Base-by-base conservation (phyloP, 495 filamentous ascomycete genomes). In the Trichoderma parareesei region DNA sequence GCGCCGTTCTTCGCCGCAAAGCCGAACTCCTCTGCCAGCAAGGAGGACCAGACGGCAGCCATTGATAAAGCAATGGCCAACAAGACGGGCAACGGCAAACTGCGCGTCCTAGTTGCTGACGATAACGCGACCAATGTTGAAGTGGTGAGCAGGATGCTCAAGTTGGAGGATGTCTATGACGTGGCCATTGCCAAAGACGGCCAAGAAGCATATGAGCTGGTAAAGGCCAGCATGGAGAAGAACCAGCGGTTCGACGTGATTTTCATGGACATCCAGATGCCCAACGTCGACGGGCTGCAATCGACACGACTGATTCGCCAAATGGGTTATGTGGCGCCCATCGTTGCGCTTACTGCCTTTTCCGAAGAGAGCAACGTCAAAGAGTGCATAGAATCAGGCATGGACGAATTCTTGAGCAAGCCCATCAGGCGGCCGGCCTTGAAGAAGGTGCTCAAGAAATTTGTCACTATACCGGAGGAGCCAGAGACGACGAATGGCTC, bases 231-330 rank as follows among this genome's bases (percentile, higher is more conserved):
- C 66, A 92, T 96, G 89, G 85, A 88, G 42, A 81, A 84, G 38
- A 81, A 84, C 63, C 79, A 82, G 55, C 81, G 82, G 38, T 96
- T 92, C 71, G 87, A 93, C 67, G 77, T 96, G 14, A 94, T 96
- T 57, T 93, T 96, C 72, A 96, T 96, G 92, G 92, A 96, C 73
- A 90, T 96, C 57, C 80, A 93, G 80, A 97, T 97, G 93, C 93
- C 93, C 18, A 93, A 93, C 70, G 82, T 97, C 10, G 91, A 96
- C 67, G 93, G 93, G 5, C 81, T 96, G 35, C 85, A 96, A 72
- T 92, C 88, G 59, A 96, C 93, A 0, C 82, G 89, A n/a, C 80
- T 94, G 16, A 96, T 96, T 66, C 84, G 93, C 5, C 78, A 91
- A 67, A 88, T 93, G 78, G 93, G 93, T 13, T 97, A 93, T 72